These are phyloP conservation scores for Melaleuca quinquenervia DNA, from an alignment of 345 rosid species.

Conservation along the genomic window DNA sequence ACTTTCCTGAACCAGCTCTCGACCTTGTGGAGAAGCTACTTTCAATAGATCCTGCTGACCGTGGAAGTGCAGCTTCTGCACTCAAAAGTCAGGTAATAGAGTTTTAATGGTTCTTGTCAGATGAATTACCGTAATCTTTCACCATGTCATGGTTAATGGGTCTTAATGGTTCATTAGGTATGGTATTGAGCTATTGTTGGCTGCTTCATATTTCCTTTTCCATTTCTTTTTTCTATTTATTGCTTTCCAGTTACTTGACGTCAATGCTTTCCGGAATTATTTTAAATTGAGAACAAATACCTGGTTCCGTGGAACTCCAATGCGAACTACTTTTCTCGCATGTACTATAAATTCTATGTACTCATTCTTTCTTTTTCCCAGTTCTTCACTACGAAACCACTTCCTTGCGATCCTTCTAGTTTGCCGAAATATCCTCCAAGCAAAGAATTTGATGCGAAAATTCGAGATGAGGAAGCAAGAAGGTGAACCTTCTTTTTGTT, in stretches of 20 bases:
- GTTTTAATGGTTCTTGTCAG: neutral
- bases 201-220: neutral
- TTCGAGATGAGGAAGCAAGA: conserved; percentile 90
- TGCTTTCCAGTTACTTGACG: neutral
- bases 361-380: conserved; percentile 11
- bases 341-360: neutral
- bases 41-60: conserved; percentile 80
- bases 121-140: neutral
- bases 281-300: neutral
- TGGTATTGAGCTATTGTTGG: neutral
- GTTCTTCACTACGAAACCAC: conserved; percentile 78
- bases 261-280: neutral
- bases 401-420: conserved; percentile 92
- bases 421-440: conserved; percentile 96
- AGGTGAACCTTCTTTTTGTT: conserved; percentile 28
- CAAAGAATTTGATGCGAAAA: conserved; percentile 94
- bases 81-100: conserved; percentile 64
- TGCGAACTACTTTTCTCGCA: neutral
- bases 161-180: neutral
- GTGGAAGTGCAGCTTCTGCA: conserved; percentile 81
- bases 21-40: conserved; percentile 82
- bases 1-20: conserved; percentile 79
- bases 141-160: neutral
- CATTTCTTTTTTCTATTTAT: neutral
- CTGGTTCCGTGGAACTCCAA: neutral